phyloP scores from a whole-genome alignment of 208 protist species.

The Acanthamoeba quina region DNA sequence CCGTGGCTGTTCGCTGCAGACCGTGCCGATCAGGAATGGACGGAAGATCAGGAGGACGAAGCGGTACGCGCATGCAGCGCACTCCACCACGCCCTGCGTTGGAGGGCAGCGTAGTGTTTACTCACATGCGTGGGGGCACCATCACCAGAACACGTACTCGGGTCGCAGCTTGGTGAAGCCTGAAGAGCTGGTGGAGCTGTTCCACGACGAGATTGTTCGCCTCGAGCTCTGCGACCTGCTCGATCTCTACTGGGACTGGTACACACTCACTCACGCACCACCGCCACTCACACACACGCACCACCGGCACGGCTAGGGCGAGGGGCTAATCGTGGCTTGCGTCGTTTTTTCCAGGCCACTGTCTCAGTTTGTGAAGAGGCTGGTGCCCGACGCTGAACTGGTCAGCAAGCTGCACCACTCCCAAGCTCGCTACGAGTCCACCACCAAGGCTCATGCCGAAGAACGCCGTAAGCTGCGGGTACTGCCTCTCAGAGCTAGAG shows the following conservation, averaged over 20 bases:
- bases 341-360: background rate
- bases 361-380: background rate
- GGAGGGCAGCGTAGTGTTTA: background rate
- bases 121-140: background rate
- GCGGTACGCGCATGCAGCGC: background rate
- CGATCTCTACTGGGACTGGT: constrained; percentile 27
- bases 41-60: constrained; percentile 1
- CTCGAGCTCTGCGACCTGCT: background rate
- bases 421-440: background rate
- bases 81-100: background rate
- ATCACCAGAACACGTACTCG: background rate
- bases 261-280: background rate
- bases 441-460: background rate
- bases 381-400: background rate
- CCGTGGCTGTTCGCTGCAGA: background rate
- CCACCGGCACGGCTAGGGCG: background rate
- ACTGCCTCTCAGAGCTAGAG: background rate
- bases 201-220: background rate
- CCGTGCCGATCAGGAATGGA: background rate
- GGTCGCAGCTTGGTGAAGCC: background rate
- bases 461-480: background rate
- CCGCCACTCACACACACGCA: too few species aligned
- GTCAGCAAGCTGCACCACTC: background rate
- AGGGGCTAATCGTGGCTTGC: too few species aligned
- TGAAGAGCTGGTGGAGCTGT: background rate